Conservation (phyloP, 805 yeast genomes). For the Kuraishia capsulata region DNA sequence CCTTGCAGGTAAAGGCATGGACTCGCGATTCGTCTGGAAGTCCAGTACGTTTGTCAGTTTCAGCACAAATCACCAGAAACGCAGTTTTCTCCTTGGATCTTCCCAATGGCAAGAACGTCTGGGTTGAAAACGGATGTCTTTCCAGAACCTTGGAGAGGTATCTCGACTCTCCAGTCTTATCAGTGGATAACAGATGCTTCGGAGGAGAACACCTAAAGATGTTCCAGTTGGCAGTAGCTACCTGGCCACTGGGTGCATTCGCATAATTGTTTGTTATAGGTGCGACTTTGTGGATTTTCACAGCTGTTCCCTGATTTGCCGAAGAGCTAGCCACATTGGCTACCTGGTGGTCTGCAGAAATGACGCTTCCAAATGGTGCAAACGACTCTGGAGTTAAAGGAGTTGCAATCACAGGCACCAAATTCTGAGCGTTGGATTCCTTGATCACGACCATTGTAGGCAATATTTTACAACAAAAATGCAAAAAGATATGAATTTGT, state of each 20-base stretch:
- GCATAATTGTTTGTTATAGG: constrained; percentile 48
- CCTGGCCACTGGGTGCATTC: constrained; percentile 32
- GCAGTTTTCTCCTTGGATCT: constrained; percentile 35
- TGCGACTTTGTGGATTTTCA: constrained; percentile 65
- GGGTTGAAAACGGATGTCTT: constrained; percentile 84
- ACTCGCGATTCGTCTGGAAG: constrained; percentile 56
- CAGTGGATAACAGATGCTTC: constrained; percentile 35
- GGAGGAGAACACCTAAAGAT: constrained; percentile 79
- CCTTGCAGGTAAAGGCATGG: constrained; percentile 66
- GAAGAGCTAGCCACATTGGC: constrained; percentile 29
- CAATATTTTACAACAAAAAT: too few species aligned
- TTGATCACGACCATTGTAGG: constrained; percentile 3
- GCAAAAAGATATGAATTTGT: too few species aligned
- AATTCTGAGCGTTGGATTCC: background rate
- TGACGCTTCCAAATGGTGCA: constrained; percentile 62
- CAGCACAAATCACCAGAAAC: constrained; percentile 64
- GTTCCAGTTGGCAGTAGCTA: constrained; percentile 67
- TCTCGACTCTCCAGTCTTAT: constrained; percentile 4
- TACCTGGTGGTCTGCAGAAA: constrained; percentile 72
- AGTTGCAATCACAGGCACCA: constrained; percentile 30
- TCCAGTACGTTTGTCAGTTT: constrained; percentile 20
- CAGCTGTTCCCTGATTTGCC: constrained; percentile 95
- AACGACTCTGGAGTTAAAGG: constrained; percentile 61
- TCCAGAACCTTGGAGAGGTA: constrained; percentile 68
- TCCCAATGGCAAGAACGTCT: constrained; percentile 91